Conservation (phyloP, 163 green algal genomes). For the Chlamydomonas reinhardtii region DNA sequence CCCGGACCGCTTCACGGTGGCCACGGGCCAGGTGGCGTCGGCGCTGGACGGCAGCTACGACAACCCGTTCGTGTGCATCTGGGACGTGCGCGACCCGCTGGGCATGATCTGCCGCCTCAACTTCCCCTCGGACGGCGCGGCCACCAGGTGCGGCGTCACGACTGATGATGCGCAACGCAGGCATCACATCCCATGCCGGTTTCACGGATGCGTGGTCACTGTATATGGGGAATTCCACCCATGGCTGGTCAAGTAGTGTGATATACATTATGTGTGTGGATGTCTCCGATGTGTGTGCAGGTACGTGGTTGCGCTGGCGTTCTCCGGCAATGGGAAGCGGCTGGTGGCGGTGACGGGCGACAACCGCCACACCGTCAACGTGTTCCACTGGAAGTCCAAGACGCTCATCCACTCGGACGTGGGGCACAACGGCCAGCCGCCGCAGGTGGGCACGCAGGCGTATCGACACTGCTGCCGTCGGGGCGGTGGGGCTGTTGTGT, state of each 20-base stretch:
- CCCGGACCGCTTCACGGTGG: constrained; percentile 70
- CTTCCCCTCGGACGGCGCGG: constrained; percentile 56
- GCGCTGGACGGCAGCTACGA: constrained; percentile 59
- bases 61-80: constrained; percentile 65
- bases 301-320: constrained; percentile 67
- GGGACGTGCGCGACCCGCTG: constrained; percentile 58
- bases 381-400: constrained; percentile 71
- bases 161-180: too few species aligned
- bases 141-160: constrained; percentile 43
- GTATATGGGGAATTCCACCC: too few species aligned
- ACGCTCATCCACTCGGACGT: constrained; percentile 58
- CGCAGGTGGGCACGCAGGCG: constrained; percentile 54
- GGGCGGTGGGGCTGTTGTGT: too few species aligned
- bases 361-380: constrained; percentile 73
- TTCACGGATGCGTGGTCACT: too few species aligned
- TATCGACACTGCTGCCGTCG: too few species aligned
- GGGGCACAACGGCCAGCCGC: constrained; percentile 71
- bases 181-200: too few species aligned
- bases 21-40: constrained; percentile 75
- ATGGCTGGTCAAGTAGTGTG: too few species aligned
- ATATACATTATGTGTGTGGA: too few species aligned
- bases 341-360: constrained; percentile 76
- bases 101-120: constrained; percentile 45
- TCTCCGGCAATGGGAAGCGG: constrained; percentile 61
- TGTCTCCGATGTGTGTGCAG: neutral